Percentiles rank a stretch among this genome's conserved stretches.
Conservation (phyloP, 2,329 filamentous ascomycete species). For the Pezicula carpinea region DNA sequence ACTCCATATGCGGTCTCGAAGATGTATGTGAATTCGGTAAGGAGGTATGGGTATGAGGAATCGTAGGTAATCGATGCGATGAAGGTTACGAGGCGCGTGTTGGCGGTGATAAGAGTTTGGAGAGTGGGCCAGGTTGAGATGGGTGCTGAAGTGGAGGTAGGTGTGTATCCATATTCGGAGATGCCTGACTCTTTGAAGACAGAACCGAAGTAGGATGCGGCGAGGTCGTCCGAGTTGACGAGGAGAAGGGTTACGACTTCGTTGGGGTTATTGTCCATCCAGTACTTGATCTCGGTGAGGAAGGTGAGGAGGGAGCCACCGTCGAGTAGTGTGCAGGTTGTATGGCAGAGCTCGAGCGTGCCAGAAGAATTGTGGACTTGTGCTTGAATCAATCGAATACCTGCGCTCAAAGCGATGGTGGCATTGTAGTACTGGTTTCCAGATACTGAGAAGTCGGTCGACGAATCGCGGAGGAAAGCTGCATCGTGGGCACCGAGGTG, state of each 20-base stretch:
- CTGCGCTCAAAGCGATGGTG: constrained; percentile 52
- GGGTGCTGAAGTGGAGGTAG: constrained; percentile 38
- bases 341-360: constrained; percentile 52
- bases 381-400: constrained; percentile 59
- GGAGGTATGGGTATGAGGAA: constrained; percentile 48
- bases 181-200: constrained; percentile 47
- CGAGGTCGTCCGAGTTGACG: constrained; percentile 55
- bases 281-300: constrained; percentile 52
- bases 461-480: constrained; percentile 50
- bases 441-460: constrained; percentile 37
- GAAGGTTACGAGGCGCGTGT: constrained; percentile 65
- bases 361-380: constrained; percentile 54
- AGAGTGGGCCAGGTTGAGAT: constrained; percentile 64
- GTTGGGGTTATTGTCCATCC: constrained; percentile 52
- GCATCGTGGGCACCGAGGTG: constrained; percentile 68
- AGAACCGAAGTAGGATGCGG: constrained; percentile 47
- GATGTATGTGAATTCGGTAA: constrained; percentile 60
- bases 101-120: constrained; percentile 59
- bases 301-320: constrained; percentile 52
- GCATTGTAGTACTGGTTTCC: constrained; percentile 56
- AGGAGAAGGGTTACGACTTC: constrained; percentile 61
- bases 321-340: constrained; percentile 54
- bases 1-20: constrained; percentile 73
- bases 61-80: constrained; percentile 49
- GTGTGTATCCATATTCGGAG: constrained; percentile 54